A percentile compares a stretch with the other conserved stretches of the same genome.
Conservation (phyloP, 73 alveolate genomes). For the Paramecium caudatum region DNA sequence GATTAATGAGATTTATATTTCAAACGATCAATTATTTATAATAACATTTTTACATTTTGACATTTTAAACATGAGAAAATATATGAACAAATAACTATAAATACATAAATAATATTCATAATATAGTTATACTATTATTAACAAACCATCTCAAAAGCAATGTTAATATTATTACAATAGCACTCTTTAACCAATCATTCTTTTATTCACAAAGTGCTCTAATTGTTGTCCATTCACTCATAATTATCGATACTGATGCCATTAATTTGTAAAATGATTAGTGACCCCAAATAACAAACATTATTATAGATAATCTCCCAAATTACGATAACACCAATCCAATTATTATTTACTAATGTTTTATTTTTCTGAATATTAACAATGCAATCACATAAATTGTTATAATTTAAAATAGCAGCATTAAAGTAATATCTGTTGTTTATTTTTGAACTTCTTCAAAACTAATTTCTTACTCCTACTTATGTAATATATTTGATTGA, state of each 20-base stretch:
- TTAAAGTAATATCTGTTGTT: not conserved
- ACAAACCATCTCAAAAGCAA: slow-evolving; percentile 1
- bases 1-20: too few relatives aligned
- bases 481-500: not conserved
- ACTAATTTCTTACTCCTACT: not conserved
- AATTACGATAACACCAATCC: slow-evolving; percentile 31
- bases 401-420: not conserved
- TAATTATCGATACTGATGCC: not conserved
- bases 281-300: slow-evolving; percentile 61
- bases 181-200: not conserved
- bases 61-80: too few relatives aligned
- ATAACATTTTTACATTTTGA: too few relatives aligned
- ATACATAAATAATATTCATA: slow-evolving; percentile 8
- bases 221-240: slow-evolving; percentile 44
- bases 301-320: slow-evolving; percentile 49
- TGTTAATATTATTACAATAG: not conserved
- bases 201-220: slow-evolving; percentile 37
- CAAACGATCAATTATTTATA: too few relatives aligned
- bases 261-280: not conserved
- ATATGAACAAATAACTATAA: too few relatives aligned
- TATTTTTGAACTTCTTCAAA: not conserved
- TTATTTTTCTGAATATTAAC: not conserved
- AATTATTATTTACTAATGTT: not conserved
- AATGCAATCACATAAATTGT: not conserved
- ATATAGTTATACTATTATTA: slow-evolving; percentile 25